A percentile compares a stretch with the other conserved stretches of the same genome.
Evolutionary conservation across 345 rosid genomes (phyloP).

Genomic region (Aquilaria sinensis): DNA sequence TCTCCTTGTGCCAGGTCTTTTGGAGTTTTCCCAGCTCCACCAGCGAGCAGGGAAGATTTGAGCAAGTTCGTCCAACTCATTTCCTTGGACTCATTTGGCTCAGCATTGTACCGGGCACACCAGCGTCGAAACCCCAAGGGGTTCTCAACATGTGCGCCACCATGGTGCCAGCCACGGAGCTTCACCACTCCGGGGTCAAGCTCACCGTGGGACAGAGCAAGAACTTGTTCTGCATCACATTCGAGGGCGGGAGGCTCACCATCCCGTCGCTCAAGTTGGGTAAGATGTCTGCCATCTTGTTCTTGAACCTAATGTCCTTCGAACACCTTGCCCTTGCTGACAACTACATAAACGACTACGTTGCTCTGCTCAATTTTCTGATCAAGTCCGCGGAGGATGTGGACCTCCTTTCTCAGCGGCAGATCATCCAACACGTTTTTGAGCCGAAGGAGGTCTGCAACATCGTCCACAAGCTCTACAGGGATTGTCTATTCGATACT

Average conservation of each 20-base stretch:
- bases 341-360: neutral
- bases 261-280: conserved; percentile 8
- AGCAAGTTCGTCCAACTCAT: too few species aligned
- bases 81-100: neutral
- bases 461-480: neutral
- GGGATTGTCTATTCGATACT: accelerated
- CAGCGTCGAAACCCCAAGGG: neutral
- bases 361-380: neutral
- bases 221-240: conserved; percentile 12
- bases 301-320: conserved; percentile 15
- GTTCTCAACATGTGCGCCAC: too few species aligned
- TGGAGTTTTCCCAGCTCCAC: too few species aligned
- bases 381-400: conserved; percentile 2
- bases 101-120: neutral
- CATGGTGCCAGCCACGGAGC: neutral
- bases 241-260: conserved; percentile 1
- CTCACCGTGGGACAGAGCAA: neutral
- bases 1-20: too few species aligned
- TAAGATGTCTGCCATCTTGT: conserved; percentile 3
- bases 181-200: conserved; percentile 18
- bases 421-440: conserved; percentile 1
- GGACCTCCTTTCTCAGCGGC: neutral
- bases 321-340: conserved; percentile 4
- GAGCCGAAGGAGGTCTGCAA: neutral
- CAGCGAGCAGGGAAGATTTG: too few species aligned